A percentile compares a stretch with the other conserved stretches of the same genome.
These are phyloP conservation scores for Myrica gale DNA, from an alignment of 306 rosid genomes.

Conservation along the genomic window DNA sequence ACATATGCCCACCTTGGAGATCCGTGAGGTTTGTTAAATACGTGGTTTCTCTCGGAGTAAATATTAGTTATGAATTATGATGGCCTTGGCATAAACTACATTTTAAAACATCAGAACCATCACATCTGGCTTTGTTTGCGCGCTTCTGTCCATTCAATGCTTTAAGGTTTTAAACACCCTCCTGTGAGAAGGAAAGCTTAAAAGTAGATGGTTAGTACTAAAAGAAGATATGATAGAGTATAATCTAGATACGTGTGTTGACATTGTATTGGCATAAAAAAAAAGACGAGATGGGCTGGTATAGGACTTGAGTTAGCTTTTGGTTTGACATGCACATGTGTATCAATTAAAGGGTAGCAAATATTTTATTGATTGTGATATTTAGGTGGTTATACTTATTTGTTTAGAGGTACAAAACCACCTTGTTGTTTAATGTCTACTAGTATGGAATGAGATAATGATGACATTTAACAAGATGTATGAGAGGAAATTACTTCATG, in stretches of 20 bases:
- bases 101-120: background rate
- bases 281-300: background rate
- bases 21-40: slow-evolving; percentile 71
- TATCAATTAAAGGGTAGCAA: background rate
- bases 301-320: background rate
- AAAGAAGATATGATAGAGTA: background rate
- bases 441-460: background rate
- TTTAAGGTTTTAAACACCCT: background rate
- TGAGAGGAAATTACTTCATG: background rate
- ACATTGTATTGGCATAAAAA: background rate
- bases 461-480: background rate
- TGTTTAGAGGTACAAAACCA: background rate
- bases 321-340: background rate
- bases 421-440: background rate
- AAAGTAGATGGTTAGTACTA: background rate
- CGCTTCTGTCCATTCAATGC: no score
- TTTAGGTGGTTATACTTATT: background rate
- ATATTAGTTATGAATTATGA: background rate
- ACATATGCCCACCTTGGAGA: slow-evolving; percentile 96
- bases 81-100: background rate
- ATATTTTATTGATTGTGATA: background rate
- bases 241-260: background rate
- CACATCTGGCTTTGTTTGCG: no score
- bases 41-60: background rate
- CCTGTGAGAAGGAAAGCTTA: background rate